phyloP scores from a whole-genome alignment of 2,329 filamentous ascomycete genomes.

The Tricladium varicosporioides region DNA sequence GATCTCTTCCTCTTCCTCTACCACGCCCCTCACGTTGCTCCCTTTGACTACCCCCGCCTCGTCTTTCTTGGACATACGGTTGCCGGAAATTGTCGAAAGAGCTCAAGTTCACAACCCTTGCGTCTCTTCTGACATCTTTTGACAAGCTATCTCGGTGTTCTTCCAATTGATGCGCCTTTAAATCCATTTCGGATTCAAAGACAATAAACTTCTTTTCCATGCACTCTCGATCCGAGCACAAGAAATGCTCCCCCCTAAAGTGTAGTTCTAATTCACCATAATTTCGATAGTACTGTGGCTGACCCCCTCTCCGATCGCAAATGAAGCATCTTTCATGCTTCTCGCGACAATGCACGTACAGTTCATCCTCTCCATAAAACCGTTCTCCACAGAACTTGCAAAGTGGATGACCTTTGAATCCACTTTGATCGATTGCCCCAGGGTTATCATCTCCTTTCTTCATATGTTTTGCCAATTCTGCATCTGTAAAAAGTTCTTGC shows the following conservation, averaged over 20 bases:
- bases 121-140: slow-evolving; percentile 81
- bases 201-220: slow-evolving; percentile 97
- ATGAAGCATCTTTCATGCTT: slow-evolving; percentile 95
- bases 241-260: slow-evolving; percentile 82
- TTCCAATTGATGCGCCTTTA: slow-evolving; percentile 89
- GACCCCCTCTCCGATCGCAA: slow-evolving; percentile 64
- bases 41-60: slow-evolving; percentile 44
- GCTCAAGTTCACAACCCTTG: slow-evolving; percentile 81
- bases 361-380: slow-evolving; percentile 94
- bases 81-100: slow-evolving; percentile 72
- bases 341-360: slow-evolving; percentile 89
- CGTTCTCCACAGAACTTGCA: slow-evolving; percentile 89
- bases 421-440: slow-evolving; percentile 86
- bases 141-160: slow-evolving; percentile 77
- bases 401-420: slow-evolving; percentile 92
- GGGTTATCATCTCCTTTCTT: slow-evolving; percentile 86
- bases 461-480: slow-evolving; percentile 84
- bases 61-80: slow-evolving; percentile 61
- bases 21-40: slow-evolving; percentile 41
- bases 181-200: slow-evolving; percentile 89
- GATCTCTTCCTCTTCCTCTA: slow-evolving; percentile 72
- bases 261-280: slow-evolving; percentile 85
- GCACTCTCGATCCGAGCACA: slow-evolving; percentile 83
- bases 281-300: slow-evolving; percentile 88
- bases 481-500: slow-evolving; percentile 83